Conservation (phyloP, 345 rosid species). For the Xanthoceras sorbifolium region DNA sequence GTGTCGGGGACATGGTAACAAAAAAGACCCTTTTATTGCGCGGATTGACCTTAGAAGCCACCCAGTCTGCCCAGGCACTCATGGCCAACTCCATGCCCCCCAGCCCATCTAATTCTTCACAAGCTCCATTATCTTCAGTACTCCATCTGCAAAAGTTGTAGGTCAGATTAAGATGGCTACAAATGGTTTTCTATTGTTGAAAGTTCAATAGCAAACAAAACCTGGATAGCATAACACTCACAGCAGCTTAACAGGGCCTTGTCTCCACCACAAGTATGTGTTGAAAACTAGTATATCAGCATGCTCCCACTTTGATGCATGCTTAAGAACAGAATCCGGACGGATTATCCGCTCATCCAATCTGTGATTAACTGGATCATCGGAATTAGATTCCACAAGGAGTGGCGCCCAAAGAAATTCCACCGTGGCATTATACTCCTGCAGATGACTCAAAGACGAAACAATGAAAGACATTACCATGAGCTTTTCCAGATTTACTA, state of each 20-base stretch:
- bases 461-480: not conserved
- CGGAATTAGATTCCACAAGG: conserved; percentile 93
- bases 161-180: not conserved
- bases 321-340: conserved; percentile 89
- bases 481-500: conserved; percentile 4
- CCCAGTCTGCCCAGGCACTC: conserved; percentile 93
- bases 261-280: conserved; percentile 99
- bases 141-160: conserved; percentile 70
- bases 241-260: conserved; percentile 86
- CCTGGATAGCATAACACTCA: conserved; percentile 31
- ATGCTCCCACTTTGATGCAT: conserved; percentile 84
- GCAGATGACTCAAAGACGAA: conserved; percentile 23
- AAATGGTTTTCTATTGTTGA: not conserved
- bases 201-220: conserved; percentile 7
- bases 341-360: conserved; percentile 71
- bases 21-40: conserved; percentile 63
- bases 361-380: conserved; percentile 95
- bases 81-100: conserved; percentile 93
- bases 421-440: conserved; percentile 92
- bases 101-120: conserved; percentile 76
- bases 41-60: conserved; percentile 53
- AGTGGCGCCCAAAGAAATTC: conserved; percentile 98
- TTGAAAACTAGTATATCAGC: conserved; percentile 92
- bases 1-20: conserved; percentile 95
- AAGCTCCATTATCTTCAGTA: conserved; percentile 56